A percentile compares a stretch with the other conserved stretches of the same genome.
Conservation (phyloP, 768 basidiomycete genomes). For the Tricholoma flavovirens region DNA sequence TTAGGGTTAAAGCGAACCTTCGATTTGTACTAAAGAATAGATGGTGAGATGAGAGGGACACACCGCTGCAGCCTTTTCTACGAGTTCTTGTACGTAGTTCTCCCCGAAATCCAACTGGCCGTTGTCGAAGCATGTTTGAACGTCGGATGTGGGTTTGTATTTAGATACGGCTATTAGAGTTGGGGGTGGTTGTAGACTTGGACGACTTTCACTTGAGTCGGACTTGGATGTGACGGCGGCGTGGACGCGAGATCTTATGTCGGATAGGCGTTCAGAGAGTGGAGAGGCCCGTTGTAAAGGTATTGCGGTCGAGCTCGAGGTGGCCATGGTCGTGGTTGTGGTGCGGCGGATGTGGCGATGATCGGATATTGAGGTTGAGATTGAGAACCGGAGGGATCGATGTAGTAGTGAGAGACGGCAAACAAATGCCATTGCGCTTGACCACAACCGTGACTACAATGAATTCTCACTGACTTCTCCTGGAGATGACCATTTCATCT, state of each 20-base stretch:
- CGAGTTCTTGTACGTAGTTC: conserved; percentile 93
- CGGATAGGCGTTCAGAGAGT: conserved; percentile 45
- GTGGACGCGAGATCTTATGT: conserved; percentile 46
- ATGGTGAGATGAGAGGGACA: no score
- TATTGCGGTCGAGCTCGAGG: conserved; percentile 9
- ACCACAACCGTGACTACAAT: no score
- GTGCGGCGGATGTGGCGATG: neutral
- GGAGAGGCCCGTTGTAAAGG: conserved; percentile 44
- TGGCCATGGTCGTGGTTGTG: neutral
- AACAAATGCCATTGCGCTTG: no score
- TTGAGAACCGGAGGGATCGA: neutral
- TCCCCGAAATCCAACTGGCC: conserved; percentile 94
- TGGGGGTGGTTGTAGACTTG: conserved; percentile 17
- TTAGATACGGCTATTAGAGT: conserved; percentile 88
- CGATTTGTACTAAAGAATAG: no score
- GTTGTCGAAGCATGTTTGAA: conserved; percentile 72
- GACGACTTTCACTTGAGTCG: no score
- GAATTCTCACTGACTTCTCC: no score
- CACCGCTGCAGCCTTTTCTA: conserved; percentile 75
- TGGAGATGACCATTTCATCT: no score
- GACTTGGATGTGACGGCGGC: conserved; percentile 17
- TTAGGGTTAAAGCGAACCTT: neutral
- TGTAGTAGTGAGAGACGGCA: no score
- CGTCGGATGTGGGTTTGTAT: conserved; percentile 83
- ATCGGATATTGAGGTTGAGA: neutral